Percentiles rank a stretch among this genome's conserved stretches.
These are phyloP conservation scores for Jacaranda mimosifolia DNA, from an alignment of 257 asterid genomes.

Conservation along the genomic window DNA sequence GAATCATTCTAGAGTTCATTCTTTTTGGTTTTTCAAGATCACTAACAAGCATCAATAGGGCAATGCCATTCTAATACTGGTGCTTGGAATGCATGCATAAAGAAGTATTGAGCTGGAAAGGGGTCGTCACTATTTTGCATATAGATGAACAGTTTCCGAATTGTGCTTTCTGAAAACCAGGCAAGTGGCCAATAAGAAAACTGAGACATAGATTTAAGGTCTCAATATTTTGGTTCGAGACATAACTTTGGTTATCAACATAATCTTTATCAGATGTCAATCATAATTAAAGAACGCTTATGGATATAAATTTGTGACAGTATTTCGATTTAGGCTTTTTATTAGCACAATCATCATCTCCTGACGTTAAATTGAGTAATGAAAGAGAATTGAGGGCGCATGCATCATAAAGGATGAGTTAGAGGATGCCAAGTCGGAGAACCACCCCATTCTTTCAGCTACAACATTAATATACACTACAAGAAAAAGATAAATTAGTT, in stretches of 20 bases:
- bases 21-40: too few species aligned
- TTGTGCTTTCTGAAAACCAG: neutral
- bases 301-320: neutral
- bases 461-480: neutral
- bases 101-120: too few species aligned
- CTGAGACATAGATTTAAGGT: neutral
- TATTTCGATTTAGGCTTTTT: neutral
- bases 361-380: neutral
- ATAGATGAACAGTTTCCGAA: too few species aligned
- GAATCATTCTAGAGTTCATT: too few species aligned
- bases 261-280: neutral
- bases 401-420: neutral
- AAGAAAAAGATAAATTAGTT: too few species aligned
- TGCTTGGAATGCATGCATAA: too few species aligned
- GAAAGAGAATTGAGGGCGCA: neutral
- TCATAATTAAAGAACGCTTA: neutral
- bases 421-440: neutral
- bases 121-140: too few species aligned
- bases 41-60: too few species aligned
- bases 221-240: neutral
- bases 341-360: too few species aligned
- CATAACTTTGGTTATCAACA: neutral
- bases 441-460: neutral
- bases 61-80: too few species aligned
- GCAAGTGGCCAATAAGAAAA: neutral